phyloP scores from a whole-genome alignment of 768 basidiomycete species.

The Ramaria sp. region DNA sequence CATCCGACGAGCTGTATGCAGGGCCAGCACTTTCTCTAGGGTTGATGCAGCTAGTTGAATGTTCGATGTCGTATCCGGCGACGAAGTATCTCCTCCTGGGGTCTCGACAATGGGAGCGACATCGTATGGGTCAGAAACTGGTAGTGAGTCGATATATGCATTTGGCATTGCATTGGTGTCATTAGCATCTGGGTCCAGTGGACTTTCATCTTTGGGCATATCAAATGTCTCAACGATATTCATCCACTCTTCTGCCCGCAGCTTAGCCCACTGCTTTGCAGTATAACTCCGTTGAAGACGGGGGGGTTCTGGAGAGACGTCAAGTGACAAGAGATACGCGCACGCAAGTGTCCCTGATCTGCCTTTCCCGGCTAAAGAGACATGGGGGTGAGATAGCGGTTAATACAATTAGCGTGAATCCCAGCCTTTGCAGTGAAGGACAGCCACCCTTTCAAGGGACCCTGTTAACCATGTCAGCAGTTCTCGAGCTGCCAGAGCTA shows the following conservation, averaged over 20 bases:
- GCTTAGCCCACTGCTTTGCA: conserved; percentile 35
- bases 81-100: neutral
- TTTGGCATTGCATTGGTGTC: neutral
- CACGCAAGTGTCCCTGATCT: conserved; percentile 82
- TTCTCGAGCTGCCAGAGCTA: conserved; percentile 64
- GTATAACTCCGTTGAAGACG: conserved; percentile 34
- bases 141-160: neutral
- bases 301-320: conserved; percentile 35
- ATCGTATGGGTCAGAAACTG: neutral
- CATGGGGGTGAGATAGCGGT: neutral
- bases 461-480: conserved; percentile 63
- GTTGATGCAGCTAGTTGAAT: conserved; percentile 18
- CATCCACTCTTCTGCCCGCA: conserved; percentile 39
- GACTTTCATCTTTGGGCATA: conserved; percentile 32
- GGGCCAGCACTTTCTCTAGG: conserved; percentile 46
- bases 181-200: neutral
- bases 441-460: conserved; percentile 56
- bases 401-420: neutral
- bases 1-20: conserved; percentile 67
- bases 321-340: conserved; percentile 61
- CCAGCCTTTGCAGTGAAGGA: conserved; percentile 80
- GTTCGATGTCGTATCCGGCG: neutral
- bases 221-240: conserved; percentile 19
- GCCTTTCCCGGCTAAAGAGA: conserved; percentile 57
- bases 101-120: neutral